These are phyloP conservation scores for Dalbergia oliveri DNA, from an alignment of 306 rosid genomes.

Conservation along the genomic window DNA sequence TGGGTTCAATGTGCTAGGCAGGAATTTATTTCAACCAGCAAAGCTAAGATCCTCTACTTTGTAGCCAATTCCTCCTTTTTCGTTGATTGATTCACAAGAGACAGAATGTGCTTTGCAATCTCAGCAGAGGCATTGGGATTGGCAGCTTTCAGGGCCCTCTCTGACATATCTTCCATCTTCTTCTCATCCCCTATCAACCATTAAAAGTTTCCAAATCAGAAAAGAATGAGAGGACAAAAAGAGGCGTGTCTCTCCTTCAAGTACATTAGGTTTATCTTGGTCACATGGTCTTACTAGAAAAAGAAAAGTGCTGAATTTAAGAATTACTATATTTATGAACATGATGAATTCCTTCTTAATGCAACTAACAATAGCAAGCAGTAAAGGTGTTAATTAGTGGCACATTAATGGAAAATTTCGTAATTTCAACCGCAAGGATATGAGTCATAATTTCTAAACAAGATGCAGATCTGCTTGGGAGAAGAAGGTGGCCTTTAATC, in stretches of 20 bases:
- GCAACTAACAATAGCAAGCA: background rate
- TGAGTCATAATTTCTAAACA: background rate
- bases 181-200: conserved; percentile 60
- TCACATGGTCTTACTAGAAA: background rate
- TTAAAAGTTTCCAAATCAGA: conserved; percentile 17
- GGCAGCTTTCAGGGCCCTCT: conserved; percentile 77
- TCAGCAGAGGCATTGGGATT: conserved; percentile 66
- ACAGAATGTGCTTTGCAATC: conserved; percentile 68
- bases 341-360: conserved; percentile 2
- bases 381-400: background rate
- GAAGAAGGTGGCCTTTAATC: background rate
- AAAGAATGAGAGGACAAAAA: background rate
- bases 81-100: conserved; percentile 55
- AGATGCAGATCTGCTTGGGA: background rate
- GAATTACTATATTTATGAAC: background rate
- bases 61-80: conserved; percentile 33
- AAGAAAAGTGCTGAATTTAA: background rate
- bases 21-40: conserved; percentile 13
- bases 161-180: conserved; percentile 77
- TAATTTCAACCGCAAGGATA: background rate
- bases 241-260: background rate
- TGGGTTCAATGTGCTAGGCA: background rate
- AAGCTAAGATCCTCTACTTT: conserved; percentile 22
- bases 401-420: background rate
- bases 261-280: background rate